Evolutionary conservation across 768 basidiomycete genomes (phyloP).

Genomic region (Lyophyllum decastes): DNA sequence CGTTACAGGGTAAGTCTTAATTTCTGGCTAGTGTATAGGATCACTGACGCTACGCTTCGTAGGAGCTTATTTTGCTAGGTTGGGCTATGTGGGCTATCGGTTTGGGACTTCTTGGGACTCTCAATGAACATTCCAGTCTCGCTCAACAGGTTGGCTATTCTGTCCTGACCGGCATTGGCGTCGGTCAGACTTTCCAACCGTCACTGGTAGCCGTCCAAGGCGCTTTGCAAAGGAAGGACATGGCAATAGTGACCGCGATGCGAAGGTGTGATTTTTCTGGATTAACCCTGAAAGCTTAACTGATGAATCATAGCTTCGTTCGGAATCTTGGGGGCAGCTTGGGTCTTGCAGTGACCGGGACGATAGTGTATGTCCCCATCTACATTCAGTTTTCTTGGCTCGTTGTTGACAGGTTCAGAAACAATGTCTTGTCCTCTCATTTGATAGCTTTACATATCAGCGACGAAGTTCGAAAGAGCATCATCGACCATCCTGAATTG

Average conservation of each 20-base stretch:
- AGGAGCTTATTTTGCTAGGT: conserved; percentile 21
- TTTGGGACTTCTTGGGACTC: conserved; percentile 18
- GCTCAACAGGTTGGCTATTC: conserved; percentile 20
- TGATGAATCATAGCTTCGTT: conserved; percentile 14
- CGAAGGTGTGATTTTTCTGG: conserved; percentile 8
- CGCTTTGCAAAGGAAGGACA: conserved; percentile 22
- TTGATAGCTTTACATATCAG: conserved; percentile 11
- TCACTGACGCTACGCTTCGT: neutral
- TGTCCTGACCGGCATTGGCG: conserved; percentile 21
- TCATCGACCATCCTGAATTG: conserved; percentile 18
- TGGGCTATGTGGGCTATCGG: conserved; percentile 24
- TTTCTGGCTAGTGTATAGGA: neutral
- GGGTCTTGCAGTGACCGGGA: conserved; percentile 21
- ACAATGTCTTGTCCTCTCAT: conserved; percentile 12
- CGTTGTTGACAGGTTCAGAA: conserved; percentile 8
- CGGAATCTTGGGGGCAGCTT: conserved; percentile 22
- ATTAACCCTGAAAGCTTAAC: neutral
- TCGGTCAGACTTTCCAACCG: conserved; percentile 24
- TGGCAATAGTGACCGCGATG: conserved; percentile 23
- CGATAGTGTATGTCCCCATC: conserved; percentile 15
- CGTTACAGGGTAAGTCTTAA: conserved; percentile 38
- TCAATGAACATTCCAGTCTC: conserved; percentile 17
- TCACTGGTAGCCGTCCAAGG: conserved; percentile 23
- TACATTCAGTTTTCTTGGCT: neutral
- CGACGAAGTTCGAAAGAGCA: conserved; percentile 8